phyloP scores from a whole-genome alignment of 768 basidiomycete genomes.

The Leccinum rimulosum region DNA sequence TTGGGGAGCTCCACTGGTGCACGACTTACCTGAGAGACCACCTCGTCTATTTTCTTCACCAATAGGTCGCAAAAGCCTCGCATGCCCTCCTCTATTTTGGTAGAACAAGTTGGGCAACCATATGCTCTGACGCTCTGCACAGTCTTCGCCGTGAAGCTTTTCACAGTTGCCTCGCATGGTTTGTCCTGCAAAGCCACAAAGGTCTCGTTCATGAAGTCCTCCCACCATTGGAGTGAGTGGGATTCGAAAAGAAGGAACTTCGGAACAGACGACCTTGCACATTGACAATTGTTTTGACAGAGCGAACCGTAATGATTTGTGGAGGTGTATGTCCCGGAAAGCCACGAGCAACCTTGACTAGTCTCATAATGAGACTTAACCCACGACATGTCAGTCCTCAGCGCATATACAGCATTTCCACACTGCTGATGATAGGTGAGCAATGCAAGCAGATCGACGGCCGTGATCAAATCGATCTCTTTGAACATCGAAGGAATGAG shows the following conservation, averaged over 20 bases:
- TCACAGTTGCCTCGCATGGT: slow-evolving; percentile 15
- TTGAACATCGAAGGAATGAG: neutral
- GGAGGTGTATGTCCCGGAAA: neutral
- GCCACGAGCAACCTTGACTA: neutral
- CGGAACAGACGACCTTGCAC: neutral
- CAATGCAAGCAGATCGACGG: neutral
- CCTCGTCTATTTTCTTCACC: neutral
- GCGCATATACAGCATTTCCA: neutral
- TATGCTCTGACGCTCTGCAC: neutral
- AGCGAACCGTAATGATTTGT: neutral
- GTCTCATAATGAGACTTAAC: neutral
- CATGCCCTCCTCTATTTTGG: slow-evolving; percentile 9
- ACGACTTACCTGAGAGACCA: neutral
- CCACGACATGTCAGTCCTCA: neutral
- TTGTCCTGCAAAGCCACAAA: slow-evolving; percentile 16
- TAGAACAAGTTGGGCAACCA: slow-evolving; percentile 3
- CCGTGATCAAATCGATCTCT: neutral
- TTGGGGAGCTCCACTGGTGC: neutral
- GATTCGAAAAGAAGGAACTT: neutral
- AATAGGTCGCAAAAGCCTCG: slow-evolving; percentile 14
- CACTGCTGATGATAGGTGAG: neutral
- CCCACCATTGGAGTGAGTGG: slow-evolving; percentile 21
- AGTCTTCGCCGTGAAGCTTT: neutral
- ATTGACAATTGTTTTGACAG: neutral
- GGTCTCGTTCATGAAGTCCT: slow-evolving; percentile 14